Evolutionary conservation across 2,329 filamentous ascomycete genomes (phyloP), one percentile per base, ranked within the genome.

Genomic region (Huntiella savannae): DNA sequence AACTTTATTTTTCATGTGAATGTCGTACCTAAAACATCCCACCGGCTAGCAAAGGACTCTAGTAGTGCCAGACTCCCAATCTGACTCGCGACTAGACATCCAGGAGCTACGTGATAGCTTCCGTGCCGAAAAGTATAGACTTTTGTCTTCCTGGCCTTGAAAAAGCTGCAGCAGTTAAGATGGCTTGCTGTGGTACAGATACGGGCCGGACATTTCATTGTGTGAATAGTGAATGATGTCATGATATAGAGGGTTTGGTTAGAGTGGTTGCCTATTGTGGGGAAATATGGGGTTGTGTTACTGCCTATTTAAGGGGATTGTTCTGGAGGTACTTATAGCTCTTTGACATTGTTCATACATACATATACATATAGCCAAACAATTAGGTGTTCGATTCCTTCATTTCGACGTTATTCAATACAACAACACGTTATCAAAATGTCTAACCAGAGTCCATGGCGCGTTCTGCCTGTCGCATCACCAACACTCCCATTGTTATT

Each of bases 131-230:
- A 66, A 76, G 72, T 37, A 19, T 45, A 47, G 45, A 37, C 41
- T 40, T 19, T 10, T 38, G 34, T 34, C 43, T 40, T 50, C 50
- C 35, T 66, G 70, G 65, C 70, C 68, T 69, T 66, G 63, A 67
- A 73, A 74, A 75, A 76, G 71, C 72, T 60, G 70, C 72, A 66
- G 63, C 65, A 63, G 58, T 62, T 60, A 61, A 75, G 71, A 57
- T 58, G 55, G 55, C 60, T 62, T 65, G 64, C 63, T 64, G 70
- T 65, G 65, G 73, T 72, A 77, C 73, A 77, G 73, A 77, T 77
- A 76, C 73, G 70, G 71, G 72, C 66, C 70, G 65, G 55, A 77
- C 69, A 77, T 65, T 48, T 42, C 13, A 48, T 17, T 12, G 12
- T 28, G 28, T 19, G 22, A 41, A 34, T 8, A 43, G 11, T 8